phyloP scores from a whole-genome alignment of 2,329 filamentous ascomycete species.

The Podosphaera fusca region DNA sequence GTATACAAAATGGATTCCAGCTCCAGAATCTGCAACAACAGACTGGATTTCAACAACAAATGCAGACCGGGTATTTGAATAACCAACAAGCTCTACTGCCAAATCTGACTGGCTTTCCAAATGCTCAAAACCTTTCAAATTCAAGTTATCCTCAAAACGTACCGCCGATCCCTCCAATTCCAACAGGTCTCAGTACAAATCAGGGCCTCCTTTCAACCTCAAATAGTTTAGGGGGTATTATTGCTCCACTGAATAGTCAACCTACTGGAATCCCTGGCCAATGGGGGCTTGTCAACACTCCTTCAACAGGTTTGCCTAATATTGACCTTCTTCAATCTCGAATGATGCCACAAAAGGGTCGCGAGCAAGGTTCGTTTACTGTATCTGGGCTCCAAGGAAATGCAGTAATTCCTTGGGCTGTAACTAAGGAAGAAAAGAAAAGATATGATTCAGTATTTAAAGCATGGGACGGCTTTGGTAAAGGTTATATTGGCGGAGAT shows the following conservation, averaged over 20 bases:
- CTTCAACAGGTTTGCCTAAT: conserved; percentile 70
- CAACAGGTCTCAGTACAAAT: conserved; percentile 45
- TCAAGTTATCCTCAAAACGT: conserved; percentile 56
- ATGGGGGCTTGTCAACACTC: conserved; percentile 95
- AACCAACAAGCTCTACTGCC: conserved; percentile 34
- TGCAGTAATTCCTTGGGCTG: conserved; percentile 91
- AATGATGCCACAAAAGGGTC: conserved; percentile 92
- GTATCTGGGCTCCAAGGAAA: conserved; percentile 77
- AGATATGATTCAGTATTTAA: conserved; percentile 88
- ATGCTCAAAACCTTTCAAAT: conserved; percentile 43
- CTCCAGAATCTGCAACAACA: conserved; percentile 18
- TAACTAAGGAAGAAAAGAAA: conserved; percentile 96
- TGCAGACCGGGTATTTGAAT: conserved; percentile 29
- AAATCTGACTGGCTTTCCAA: conserved; percentile 48
- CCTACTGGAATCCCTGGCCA: conserved; percentile 83
- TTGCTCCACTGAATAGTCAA: conserved; percentile 61
- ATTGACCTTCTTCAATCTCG: conserved; percentile 79
- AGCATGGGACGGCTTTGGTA: conserved; percentile 86
- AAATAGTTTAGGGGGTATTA: conserved; percentile 34
- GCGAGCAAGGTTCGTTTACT: conserved; percentile 62
- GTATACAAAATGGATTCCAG: conserved; percentile 21
- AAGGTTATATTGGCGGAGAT: conserved; percentile 76
- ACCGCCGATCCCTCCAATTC: conserved; percentile 56
- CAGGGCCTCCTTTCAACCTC: conserved; percentile 33
- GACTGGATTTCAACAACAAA: conserved; percentile 21